These are phyloP conservation scores for Lentinus brumalis DNA, from an alignment of 768 basidiomycete genomes.

Conservation along the genomic window DNA sequence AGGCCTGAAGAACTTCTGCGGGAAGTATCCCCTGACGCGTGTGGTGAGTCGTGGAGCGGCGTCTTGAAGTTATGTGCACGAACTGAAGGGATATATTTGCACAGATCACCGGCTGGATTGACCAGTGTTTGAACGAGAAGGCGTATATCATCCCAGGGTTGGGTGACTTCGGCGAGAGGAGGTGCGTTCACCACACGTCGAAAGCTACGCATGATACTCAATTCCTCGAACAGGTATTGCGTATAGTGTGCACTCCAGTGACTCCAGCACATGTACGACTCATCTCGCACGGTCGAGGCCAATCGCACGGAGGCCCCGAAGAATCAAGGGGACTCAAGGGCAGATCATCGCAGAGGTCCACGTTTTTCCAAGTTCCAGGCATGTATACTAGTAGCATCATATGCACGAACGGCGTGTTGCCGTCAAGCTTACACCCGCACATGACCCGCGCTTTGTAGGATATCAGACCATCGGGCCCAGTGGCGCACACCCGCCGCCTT, in stretches of 20 bases:
- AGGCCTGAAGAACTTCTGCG: constrained; percentile 81
- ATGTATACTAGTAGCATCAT: no score
- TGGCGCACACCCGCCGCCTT: no score
- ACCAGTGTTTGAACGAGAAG: constrained; percentile 87
- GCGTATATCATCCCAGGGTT: constrained; percentile 91
- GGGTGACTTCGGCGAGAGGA: constrained; percentile 96
- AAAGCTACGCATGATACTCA: neutral
- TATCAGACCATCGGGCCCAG: no score
- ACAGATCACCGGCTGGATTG: constrained; percentile 95
- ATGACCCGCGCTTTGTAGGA: no score
- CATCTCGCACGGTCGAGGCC: no score
- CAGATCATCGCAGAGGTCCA: no score
- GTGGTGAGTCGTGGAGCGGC: constrained; percentile 56
- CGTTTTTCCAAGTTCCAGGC: no score
- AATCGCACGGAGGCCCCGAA: no score
- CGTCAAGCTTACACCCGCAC: no score
- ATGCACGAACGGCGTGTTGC: no score
- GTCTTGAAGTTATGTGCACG: neutral
- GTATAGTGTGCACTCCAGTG: neutral
- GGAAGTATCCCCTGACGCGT: constrained; percentile 70
- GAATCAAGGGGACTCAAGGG: no score
- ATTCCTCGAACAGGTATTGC: constrained; percentile 15
- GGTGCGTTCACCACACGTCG: constrained; percentile 43
- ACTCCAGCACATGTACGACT: no score
- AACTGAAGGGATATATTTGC: constrained; percentile 6